phyloP scores from a whole-genome alignment of 352 stramenopile genomes.

The Phytopythium delawarense region DNA sequence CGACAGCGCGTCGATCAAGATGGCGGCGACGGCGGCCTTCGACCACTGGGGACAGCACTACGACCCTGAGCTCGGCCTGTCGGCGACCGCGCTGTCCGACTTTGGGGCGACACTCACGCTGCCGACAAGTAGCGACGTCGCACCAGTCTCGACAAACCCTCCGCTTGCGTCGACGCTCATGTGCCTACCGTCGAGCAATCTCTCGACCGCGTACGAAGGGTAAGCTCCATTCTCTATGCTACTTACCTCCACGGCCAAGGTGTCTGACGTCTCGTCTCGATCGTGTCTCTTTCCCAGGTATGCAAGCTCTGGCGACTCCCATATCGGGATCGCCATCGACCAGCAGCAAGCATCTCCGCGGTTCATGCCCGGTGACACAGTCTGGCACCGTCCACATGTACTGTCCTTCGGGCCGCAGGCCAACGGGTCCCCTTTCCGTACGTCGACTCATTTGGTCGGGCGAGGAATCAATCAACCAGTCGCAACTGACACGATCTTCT shows the following conservation, averaged over 20 bases:
- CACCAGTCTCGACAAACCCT: neutral
- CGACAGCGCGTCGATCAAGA: slow-evolving; percentile 2
- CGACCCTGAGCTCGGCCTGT: slow-evolving; percentile 21
- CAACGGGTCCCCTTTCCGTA: slow-evolving; percentile 39
- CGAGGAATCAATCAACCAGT: neutral
- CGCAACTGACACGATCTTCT: neutral
- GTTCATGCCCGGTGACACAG: neutral
- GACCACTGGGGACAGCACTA: slow-evolving; percentile 30
- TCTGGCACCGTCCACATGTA: slow-evolving; percentile 9
- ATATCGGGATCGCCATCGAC: neutral
- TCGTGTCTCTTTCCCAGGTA: neutral
- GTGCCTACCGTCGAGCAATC: slow-evolving; percentile 17
- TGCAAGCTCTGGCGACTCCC: neutral
- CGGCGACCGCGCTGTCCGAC: slow-evolving; percentile 16
- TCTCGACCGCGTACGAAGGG: slow-evolving; percentile 24
- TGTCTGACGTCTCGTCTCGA: neutral
- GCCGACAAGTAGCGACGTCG: neutral
- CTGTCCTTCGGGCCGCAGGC: slow-evolving; percentile 28
- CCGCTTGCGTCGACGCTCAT: slow-evolving; percentile 10
- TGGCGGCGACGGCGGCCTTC: slow-evolving; percentile 17
- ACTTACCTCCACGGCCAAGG: too few species aligned
- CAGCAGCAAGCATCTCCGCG: slow-evolving; percentile 7
- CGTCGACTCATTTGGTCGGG: neutral
- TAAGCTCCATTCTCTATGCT: slow-evolving; percentile 8
- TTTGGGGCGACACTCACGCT: slow-evolving; percentile 20